These are phyloP conservation scores for Bipolaris oryzae DNA, from an alignment of 2,329 filamentous ascomycete genomes.

Conservation along the genomic window DNA sequence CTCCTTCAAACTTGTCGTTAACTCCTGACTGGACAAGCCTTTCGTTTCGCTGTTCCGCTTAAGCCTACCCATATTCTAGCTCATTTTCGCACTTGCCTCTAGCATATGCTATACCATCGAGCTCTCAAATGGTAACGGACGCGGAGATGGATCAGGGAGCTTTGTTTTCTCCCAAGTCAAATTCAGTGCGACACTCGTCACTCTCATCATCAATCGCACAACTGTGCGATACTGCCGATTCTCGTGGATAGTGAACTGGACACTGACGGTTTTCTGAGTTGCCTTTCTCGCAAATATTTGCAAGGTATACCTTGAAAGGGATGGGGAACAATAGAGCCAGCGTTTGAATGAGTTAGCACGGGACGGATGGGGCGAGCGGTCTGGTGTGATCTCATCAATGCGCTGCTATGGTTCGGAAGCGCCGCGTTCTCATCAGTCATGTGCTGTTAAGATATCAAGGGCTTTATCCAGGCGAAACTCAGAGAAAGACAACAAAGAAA, in stretches of 20 bases:
- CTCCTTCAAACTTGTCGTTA: conserved; percentile 26
- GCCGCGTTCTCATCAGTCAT: conserved; percentile 33
- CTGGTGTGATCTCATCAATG: conserved; percentile 34
- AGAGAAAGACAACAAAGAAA: no score
- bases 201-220: conserved; percentile 22
- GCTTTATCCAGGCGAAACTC: conserved; percentile 21
- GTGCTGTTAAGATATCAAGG: conserved; percentile 33
- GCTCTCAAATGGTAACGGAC: conserved; percentile 7
- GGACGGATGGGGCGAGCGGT: conserved; percentile 28
- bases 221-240: conserved; percentile 31
- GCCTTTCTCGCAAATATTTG: conserved; percentile 32
- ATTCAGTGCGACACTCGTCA: conserved; percentile 24
- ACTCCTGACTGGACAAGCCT: conserved; percentile 26
- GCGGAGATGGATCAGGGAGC: not conserved
- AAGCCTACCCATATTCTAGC: conserved; percentile 27
- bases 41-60: conserved; percentile 28
- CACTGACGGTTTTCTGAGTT: conserved; percentile 29
- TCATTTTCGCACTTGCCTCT: conserved; percentile 32
- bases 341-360: conserved; percentile 16
- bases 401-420: conserved; percentile 30
- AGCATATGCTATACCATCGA: conserved; percentile 35
- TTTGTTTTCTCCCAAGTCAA: conserved; percentile 31
- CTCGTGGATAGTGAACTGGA: conserved; percentile 30
- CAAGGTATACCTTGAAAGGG: conserved; percentile 17
- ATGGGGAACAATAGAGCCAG: not conserved